A percentile compares a stretch with the other conserved stretches of the same genome.
phyloP scores from a whole-genome alignment of 192 early-diverging fungal species.

The Fimicolochytrium jonesii region DNA sequence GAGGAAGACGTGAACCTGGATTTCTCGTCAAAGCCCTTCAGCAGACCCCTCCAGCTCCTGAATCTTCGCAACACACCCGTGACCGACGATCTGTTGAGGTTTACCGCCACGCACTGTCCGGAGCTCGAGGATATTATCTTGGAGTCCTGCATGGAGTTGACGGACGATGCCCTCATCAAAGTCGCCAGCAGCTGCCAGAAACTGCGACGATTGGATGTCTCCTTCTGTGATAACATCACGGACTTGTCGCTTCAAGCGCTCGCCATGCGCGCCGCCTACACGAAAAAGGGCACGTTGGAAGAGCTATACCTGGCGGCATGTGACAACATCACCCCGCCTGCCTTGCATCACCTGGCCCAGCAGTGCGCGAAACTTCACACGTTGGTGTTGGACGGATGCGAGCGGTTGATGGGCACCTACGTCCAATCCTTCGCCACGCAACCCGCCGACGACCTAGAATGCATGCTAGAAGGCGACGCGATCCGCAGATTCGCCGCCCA shows the following conservation, averaged over 20 bases:
- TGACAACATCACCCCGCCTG: slow-evolving; percentile 36
- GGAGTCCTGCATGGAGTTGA: slow-evolving; percentile 41
- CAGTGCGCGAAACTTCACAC: slow-evolving; percentile 33
- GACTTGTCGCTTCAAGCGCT: slow-evolving; percentile 40
- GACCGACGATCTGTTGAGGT: slow-evolving; percentile 38
- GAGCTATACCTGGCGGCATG: slow-evolving; percentile 44
- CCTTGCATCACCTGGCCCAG: slow-evolving; percentile 40
- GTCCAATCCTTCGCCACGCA: slow-evolving; percentile 36
- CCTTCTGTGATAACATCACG: slow-evolving; percentile 45
- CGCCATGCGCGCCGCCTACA: slow-evolving; percentile 23
- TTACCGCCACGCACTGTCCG: slow-evolving; percentile 36
- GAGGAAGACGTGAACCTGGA: slow-evolving; percentile 23
- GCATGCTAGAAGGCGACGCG: slow-evolving; percentile 34
- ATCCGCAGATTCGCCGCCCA: slow-evolving; percentile 17
- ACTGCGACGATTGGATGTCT: slow-evolving; percentile 36
- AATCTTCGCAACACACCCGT: slow-evolving; percentile 49
- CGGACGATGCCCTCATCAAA: slow-evolving; percentile 41
- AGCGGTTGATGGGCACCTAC: slow-evolving; percentile 30
- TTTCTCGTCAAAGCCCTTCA: slow-evolving; percentile 14
- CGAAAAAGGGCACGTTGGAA: slow-evolving; percentile 25
- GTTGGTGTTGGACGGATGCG: slow-evolving; percentile 51
- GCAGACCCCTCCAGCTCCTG: slow-evolving; percentile 36
- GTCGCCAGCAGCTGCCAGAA: slow-evolving; percentile 33
- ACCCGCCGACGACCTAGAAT: slow-evolving; percentile 41
- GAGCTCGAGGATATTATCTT: slow-evolving; percentile 42